phyloP scores from a whole-genome alignment of 306 rosid species.

The Pyrus pyrifolia region DNA sequence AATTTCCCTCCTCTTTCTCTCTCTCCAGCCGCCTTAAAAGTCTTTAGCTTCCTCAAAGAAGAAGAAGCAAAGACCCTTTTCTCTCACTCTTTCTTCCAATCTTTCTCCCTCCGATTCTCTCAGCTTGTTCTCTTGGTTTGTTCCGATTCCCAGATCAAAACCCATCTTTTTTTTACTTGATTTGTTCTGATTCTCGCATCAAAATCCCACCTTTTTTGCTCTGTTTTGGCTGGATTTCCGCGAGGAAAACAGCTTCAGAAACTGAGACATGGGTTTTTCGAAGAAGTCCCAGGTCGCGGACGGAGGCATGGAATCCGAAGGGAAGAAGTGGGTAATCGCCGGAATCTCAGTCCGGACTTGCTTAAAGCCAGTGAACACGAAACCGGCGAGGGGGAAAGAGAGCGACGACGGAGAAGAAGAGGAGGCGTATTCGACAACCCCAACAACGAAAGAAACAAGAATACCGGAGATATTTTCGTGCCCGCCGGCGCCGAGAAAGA shows the following conservation, averaged over 20 bases:
- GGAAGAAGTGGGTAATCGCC: constrained; percentile 71
- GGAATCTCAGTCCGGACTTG: constrained; percentile 53
- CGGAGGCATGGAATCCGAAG: constrained; percentile 52
- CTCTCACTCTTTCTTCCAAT: constrained; percentile 38
- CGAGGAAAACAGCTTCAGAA: not conserved
- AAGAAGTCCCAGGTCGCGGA: constrained; percentile 58
- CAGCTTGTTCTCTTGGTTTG: not conserved
- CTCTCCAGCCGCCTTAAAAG: constrained; percentile 8
- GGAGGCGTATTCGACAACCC: constrained; percentile 55
- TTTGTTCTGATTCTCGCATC: constrained; percentile 2
- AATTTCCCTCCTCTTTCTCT: constrained; percentile 14
- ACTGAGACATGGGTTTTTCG: constrained; percentile 62
- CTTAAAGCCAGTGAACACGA: constrained; percentile 68
- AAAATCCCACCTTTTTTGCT: constrained; percentile 17
- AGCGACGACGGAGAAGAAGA: constrained; percentile 32
- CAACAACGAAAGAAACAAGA: constrained; percentile 71
- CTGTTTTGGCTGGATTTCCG: not conserved
- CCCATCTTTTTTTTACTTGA: not conserved
- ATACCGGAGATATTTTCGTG: constrained; percentile 60
- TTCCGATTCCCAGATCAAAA: constrained; percentile 18
- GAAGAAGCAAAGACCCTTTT: constrained; percentile 51
- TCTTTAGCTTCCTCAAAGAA: not conserved
- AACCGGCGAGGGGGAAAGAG: constrained; percentile 22
- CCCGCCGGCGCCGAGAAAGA: constrained; percentile 89
- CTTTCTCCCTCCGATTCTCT: constrained; percentile 18